Evolutionary conservation across 139 green algal genomes (phyloP).

Genomic region (Chlorella sorokiniana): DNA sequence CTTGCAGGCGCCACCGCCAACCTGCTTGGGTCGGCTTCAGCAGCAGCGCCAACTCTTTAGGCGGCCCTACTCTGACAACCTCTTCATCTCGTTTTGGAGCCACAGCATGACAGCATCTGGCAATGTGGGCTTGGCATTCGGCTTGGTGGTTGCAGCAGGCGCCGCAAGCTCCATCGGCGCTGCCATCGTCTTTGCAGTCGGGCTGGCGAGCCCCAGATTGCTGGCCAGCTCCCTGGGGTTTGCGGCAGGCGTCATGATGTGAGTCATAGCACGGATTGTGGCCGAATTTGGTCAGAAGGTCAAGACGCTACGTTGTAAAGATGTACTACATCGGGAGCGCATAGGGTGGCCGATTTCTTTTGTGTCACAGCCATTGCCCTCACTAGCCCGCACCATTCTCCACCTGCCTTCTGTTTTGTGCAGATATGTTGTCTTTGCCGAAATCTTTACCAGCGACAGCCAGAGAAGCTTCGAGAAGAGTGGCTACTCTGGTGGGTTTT

Average conservation of each 20-base stretch:
- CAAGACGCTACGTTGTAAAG: no score
- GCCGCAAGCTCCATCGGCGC: constrained; percentile 56
- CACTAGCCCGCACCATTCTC: neutral
- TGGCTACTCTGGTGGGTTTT: neutral
- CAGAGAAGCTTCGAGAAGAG: neutral
- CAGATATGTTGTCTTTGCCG: constrained; percentile 11
- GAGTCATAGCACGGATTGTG: neutral
- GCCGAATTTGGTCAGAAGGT: no score
- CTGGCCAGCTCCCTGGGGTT: constrained; percentile 60
- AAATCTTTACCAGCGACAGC: neutral
- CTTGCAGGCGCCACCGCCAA: no score
- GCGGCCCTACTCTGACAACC: no score
- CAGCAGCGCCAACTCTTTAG: no score
- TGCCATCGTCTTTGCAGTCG: constrained; percentile 58
- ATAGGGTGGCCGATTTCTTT: neutral
- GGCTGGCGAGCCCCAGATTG: constrained; percentile 48
- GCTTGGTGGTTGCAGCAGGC: constrained; percentile 58
- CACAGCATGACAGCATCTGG: constrained; percentile 5
- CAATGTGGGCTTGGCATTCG: constrained; percentile 68
- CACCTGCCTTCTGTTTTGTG: neutral
- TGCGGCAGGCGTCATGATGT: constrained; percentile 74
- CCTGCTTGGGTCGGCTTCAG: no score
- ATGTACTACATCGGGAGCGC: no score
- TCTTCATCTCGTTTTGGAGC: neutral
- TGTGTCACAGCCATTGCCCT: no score